A percentile compares a stretch with the other conserved stretches of the same genome.
Evolutionary conservation across 345 rosid genomes (phyloP).

Genomic region (Eucalyptus dawsonii): DNA sequence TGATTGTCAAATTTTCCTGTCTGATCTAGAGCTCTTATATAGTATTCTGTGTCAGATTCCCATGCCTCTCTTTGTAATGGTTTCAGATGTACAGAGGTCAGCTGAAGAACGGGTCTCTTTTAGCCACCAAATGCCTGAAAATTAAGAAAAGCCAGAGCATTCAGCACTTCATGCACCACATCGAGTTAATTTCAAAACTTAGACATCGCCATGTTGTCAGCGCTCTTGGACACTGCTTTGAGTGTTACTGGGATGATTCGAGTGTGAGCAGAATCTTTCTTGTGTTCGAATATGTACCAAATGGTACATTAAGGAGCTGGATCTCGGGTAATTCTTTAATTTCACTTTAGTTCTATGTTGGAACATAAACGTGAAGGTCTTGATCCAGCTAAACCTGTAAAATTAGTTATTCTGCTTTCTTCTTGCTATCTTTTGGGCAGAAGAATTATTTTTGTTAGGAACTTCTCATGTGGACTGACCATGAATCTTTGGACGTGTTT

Average conservation of each 20-base stretch:
- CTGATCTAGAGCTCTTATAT: neutral
- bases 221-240: constrained; percentile 88
- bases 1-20: neutral
- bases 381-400: neutral
- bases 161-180: constrained; percentile 67
- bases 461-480: neutral
- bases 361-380: neutral
- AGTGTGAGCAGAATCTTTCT: constrained; percentile 90
- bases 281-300: constrained; percentile 77
- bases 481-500: neutral
- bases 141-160: constrained; percentile 71
- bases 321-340: constrained; percentile 48
- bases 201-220: constrained; percentile 87
- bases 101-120: constrained; percentile 64
- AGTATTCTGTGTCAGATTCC: neutral
- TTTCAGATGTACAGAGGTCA: constrained; percentile 80
- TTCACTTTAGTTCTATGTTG: neutral
- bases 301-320: constrained; percentile 84
- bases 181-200: constrained; percentile 77
- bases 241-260: constrained; percentile 87
- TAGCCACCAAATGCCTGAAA: constrained; percentile 80
- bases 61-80: neutral
- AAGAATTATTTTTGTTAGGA: neutral
- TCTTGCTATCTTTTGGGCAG: neutral
- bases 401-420: neutral